These are phyloP conservation scores for Ceriops tagal DNA, from an alignment of 345 rosid species.

Conservation along the genomic window DNA sequence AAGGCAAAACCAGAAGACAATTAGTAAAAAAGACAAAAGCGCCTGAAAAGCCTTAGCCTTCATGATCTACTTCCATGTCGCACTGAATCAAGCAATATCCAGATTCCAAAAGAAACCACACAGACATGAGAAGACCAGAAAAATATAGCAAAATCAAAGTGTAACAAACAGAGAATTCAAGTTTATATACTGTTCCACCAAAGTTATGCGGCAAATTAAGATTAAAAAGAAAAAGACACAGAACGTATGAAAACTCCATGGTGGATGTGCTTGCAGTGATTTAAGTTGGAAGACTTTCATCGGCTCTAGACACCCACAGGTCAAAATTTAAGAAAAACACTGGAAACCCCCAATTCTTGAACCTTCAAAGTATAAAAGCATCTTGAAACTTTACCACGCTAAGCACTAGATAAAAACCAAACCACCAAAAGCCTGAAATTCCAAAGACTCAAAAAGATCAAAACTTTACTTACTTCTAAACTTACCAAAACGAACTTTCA, in stretches of 20 bases:
- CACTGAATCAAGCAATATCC: constrained; percentile 16
- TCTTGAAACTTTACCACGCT: not conserved
- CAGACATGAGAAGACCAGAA: not conserved
- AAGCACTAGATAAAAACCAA: constrained; percentile 4
- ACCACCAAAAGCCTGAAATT: not conserved
- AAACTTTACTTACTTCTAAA: constrained; percentile 1
- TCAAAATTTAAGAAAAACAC: constrained; percentile 8
- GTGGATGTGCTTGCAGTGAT: not conserved
- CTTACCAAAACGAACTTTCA: not conserved
- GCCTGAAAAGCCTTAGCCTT: not conserved
- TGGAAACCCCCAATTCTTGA: constrained; percentile 14
- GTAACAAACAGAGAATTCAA: not conserved
- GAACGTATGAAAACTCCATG: not conserved
- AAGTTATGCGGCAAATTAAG: not conserved
- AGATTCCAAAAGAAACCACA: constrained; percentile 16
- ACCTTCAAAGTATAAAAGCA: not conserved
- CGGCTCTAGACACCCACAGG: constrained; percentile 2
- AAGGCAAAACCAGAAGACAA: not conserved
- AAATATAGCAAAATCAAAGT: constrained; percentile 8
- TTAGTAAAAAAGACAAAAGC: constrained; percentile 3
- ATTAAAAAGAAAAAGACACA: not conserved
- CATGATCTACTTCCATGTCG: constrained; percentile 1
- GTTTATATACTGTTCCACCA: not conserved
- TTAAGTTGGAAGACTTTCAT: not conserved
- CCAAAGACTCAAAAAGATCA: constrained; percentile 2